A percentile compares a stretch with the other conserved stretches of the same genome.
These are phyloP conservation scores for Didymella sp. DNA, from an alignment of 2,329 filamentous ascomycete genomes.

Conservation along the genomic window DNA sequence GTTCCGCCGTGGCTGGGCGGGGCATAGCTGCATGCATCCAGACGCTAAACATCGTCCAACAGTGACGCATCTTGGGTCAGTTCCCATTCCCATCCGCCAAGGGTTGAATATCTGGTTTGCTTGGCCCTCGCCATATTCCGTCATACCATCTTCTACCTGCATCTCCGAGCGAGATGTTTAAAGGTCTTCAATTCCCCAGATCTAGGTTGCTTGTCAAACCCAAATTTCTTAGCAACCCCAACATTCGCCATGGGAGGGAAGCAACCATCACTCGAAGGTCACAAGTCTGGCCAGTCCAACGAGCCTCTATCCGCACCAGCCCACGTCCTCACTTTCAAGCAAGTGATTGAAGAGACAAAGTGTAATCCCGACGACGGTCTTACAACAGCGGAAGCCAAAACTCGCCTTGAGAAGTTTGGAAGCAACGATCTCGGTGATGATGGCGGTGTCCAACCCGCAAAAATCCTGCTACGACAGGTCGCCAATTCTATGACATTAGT, in stretches of 20 bases:
- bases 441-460: slow-evolving; percentile 73
- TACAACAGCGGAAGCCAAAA: slow-evolving; percentile 63
- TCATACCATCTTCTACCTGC: slow-evolving; percentile 29
- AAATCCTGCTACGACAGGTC: slow-evolving; percentile 75
- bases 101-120: slow-evolving; percentile 33
- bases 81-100: slow-evolving; percentile 38
- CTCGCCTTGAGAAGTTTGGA: slow-evolving; percentile 58
- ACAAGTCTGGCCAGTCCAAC: slow-evolving; percentile 57
- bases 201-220: slow-evolving; percentile 41
- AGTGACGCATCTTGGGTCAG: slow-evolving; percentile 33
- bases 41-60: slow-evolving; percentile 27
- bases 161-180: slow-evolving; percentile 32
- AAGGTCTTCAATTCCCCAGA: slow-evolving; percentile 39
- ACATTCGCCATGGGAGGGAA: slow-evolving; percentile 49
- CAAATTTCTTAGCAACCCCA: slow-evolving; percentile 32
- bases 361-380: slow-evolving; percentile 73
- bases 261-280: slow-evolving; percentile 45
- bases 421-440: slow-evolving; percentile 75
- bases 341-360: slow-evolving; percentile 63
- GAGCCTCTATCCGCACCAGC: slow-evolving; percentile 66
- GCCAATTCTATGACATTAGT: slow-evolving; percentile 81
- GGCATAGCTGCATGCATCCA: slow-evolving; percentile 17
- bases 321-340: slow-evolving; percentile 64
- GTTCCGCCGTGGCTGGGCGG: slow-evolving; percentile 14
- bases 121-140: slow-evolving; percentile 39